phyloP scores from a whole-genome alignment of 1,284 basidiomycete genomes.

The Nidula niveotomentosa region DNA sequence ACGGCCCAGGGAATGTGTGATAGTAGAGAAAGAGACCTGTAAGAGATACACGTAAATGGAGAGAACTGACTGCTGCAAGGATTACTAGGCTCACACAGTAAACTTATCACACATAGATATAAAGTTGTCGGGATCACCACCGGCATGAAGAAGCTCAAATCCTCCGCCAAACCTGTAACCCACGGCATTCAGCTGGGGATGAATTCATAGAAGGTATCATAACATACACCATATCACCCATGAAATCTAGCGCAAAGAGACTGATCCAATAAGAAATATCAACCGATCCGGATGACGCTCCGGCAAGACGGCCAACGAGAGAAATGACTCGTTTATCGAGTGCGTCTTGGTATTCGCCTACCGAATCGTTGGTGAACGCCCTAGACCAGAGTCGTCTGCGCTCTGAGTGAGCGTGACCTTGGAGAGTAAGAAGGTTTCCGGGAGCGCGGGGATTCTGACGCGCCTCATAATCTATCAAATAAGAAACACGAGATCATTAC shows the following conservation, averaged over 20 bases:
- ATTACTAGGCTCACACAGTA: conserved; percentile 26
- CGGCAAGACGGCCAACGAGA: too few relatives aligned
- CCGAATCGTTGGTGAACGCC: too few relatives aligned
- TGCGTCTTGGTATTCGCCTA: too few relatives aligned
- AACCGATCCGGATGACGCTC: too few relatives aligned
- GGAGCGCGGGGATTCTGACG: not conserved
- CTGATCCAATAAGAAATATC: too few relatives aligned
- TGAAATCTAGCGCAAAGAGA: conserved; percentile 38
- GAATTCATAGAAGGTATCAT: not conserved
- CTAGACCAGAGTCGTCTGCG: not conserved
- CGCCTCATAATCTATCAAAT: not conserved
- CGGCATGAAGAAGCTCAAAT: conserved; percentile 27
- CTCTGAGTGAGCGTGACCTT: not conserved
- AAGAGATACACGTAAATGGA: conserved; percentile 9
- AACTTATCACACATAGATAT: conserved; percentile 32
- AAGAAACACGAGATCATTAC: not conserved
- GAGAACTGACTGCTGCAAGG: not conserved
- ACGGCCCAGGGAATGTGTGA: conserved; percentile 41
- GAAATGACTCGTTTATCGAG: too few relatives aligned
- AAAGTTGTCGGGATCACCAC: conserved; percentile 35
- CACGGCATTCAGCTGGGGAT: not conserved
- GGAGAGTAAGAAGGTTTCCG: not conserved
- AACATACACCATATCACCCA: conserved; percentile 60
- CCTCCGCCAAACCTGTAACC: conserved; percentile 9
- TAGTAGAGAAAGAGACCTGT: conserved; percentile 20